Conservation (phyloP, 306 rosid genomes). For the Alnus rubra region DNA sequence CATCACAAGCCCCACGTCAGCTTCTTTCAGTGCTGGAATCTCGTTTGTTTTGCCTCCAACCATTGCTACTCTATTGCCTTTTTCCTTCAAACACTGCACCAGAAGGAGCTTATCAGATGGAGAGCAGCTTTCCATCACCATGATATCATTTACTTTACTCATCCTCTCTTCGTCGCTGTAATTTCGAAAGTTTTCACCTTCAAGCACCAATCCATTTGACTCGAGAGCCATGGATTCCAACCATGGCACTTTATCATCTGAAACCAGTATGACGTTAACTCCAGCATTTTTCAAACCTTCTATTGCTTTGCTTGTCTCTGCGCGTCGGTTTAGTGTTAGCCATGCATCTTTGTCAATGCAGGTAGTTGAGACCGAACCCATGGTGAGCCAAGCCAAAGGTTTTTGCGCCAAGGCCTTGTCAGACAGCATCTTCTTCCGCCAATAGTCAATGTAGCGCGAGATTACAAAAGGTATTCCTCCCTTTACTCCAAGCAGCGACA, state of each 20-base stretch:
- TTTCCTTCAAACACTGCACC: slow-evolving; percentile 15
- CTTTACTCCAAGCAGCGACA: slow-evolving; percentile 18
- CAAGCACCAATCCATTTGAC: background rate
- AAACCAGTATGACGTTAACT: slow-evolving; percentile 12
- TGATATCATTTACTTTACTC: slow-evolving; percentile 17
- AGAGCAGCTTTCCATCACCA: slow-evolving; percentile 1
- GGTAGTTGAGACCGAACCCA: slow-evolving; percentile 12
- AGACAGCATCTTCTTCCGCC: slow-evolving; percentile 9
- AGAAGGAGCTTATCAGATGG: slow-evolving; percentile 14
- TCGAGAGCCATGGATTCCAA: background rate
- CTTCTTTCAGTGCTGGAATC: slow-evolving; percentile 27
- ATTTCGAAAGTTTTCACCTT: slow-evolving; percentile 2
- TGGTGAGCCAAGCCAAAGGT: slow-evolving; percentile 2
- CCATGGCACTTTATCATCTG: slow-evolving; percentile 9
- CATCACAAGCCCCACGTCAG: slow-evolving; percentile 22
- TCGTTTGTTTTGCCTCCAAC: slow-evolving; percentile 16
- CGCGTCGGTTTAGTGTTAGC: background rate
- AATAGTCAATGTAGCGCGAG: background rate
- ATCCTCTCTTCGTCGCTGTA: slow-evolving; percentile 8
- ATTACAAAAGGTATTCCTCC: slow-evolving; percentile 21
- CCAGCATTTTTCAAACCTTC: background rate
- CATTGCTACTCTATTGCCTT: slow-evolving; percentile 13
- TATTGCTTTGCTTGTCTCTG: background rate
- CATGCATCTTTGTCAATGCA: slow-evolving; percentile 15
- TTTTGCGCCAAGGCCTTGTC: slow-evolving; percentile 9